Conservation (phyloP, 805 yeast genomes). For the Saturnispora quitensis region DNA sequence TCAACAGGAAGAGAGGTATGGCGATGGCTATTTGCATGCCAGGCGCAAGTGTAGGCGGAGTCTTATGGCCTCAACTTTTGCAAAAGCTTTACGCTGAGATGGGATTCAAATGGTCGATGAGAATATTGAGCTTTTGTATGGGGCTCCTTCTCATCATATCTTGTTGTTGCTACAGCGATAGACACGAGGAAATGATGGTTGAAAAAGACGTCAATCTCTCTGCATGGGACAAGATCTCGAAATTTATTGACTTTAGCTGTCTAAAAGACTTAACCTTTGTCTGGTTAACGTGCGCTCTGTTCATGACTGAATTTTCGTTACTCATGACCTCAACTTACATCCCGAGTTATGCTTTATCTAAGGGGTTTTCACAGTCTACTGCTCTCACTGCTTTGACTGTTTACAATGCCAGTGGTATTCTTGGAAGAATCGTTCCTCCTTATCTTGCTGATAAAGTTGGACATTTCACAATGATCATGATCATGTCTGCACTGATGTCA, state of each 20-base stretch:
- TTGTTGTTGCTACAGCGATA: conserved; percentile 26
- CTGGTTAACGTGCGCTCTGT: conserved; percentile 32
- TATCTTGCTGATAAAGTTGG: conserved; percentile 37
- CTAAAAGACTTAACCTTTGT: conserved; percentile 36
- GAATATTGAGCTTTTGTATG: conserved; percentile 43
- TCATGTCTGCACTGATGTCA: conserved; percentile 31
- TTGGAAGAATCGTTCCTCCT: conserved; percentile 40
- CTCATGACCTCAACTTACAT: conserved; percentile 45
- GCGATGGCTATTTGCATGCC: conserved; percentile 55
- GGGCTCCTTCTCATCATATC: conserved; percentile 23
- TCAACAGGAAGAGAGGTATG: conserved; percentile 43
- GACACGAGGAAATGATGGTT: conserved; percentile 17
- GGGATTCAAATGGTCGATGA: conserved; percentile 54
- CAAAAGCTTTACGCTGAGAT: conserved; percentile 39
- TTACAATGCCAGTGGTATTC: conserved; percentile 34
- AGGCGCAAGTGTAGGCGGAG: conserved; percentile 53
- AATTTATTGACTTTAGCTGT: conserved; percentile 31
- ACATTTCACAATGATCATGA: conserved; percentile 32
- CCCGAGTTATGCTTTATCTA: conserved; percentile 46
- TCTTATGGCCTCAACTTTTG: conserved; percentile 45
- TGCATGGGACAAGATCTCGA: conserved; percentile 14
- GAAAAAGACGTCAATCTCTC: background rate
- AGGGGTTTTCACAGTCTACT: conserved; percentile 35
- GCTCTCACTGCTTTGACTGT: conserved; percentile 36
- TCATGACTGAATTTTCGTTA: conserved; percentile 43